Base-by-base conservation (phyloP, 2,329 filamentous ascomycete genomes). In the Botryotinia globosa region DNA sequence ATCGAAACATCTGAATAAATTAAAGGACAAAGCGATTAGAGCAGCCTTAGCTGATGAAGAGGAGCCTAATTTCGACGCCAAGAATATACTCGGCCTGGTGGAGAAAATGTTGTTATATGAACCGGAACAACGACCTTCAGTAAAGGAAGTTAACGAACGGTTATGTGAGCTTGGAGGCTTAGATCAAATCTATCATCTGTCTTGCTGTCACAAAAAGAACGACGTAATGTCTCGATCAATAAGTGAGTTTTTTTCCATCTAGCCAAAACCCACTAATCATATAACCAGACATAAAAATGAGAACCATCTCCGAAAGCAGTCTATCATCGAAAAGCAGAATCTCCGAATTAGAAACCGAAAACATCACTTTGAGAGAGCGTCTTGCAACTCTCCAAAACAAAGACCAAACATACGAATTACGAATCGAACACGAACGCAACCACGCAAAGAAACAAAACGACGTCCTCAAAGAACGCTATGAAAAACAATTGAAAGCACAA, bases 31-130 rank as follows among this genome's bases (percentile, higher is more conserved):
- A 29, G 77, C 74, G 20, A 69, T 73, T 6, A 32, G 58, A 5
- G 75, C 74, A 29, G 73, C 69, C 14, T 62, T 76, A n/a, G 74
- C 72, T 32, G 73, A 73, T 37, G 69, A 74, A 20, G 74, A 78
- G 42, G 65, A 62, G 18, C 73, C 73, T 14, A 74, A 14, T 42
- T 76, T 74, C 45, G 74, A 76, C 45, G 72, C 83, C 0, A 82
- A 82, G 48, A 83, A 85, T 64, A 75, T 84, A 16, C 75, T 85
- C 18, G 78, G 78, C 22, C 76, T 86, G 66, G 84, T 87, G 1
- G 83, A 85, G 59, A 81, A 82, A 37, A 89, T 89, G 87, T 81
- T 89, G 44, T 83, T 85, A 20, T 82, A 81, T 39, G 82, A 84
- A 56, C 85, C 87, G 0, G 81, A 82, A 45, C 84, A 87, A 68